Evolutionary conservation across 306 rosid species (phyloP), one percentile per base, ranked within the genome.

Genomic region (Luffa aegyptiaca): DNA sequence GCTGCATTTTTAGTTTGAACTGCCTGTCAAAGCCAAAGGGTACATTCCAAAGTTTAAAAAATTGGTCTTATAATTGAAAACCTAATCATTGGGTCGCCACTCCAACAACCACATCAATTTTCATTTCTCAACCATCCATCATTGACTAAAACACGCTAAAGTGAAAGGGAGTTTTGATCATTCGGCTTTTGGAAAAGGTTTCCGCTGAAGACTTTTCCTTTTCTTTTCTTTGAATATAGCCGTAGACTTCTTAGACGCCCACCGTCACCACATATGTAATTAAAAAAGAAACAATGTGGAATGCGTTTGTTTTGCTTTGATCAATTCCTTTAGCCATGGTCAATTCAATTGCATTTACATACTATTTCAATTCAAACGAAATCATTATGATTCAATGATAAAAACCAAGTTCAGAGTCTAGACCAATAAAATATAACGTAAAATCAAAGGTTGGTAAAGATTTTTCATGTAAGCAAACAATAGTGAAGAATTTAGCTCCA

Each of bases 1-100:
- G 84, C 83, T 63, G 65, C 82, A 82, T 84, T 81, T 78, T 88
- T 49, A 33, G 81, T 80, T 86, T 84, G 80, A 86, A 86, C 53
- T 84, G 86, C 76, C 91, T 86, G 74, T n/a, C 46, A 73, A 48
- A 70, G 4, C 36, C 45, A 71, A 6, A n/a, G 6, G 14, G 0
- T 3, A 10, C 31, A 62, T 62, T 20, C 10, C 36, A 58, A 58
- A 21, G 14, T 58, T 49, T 10, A 52, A 58, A 20, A 26, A 21
- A 21, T 58, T 14, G 20, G 26, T 20, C 62, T 56, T 21, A 55
- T 55, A 26, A 58, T 58, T 58, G 14, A 3, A 21, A 58, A 21
- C 5, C 6, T 20, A 8, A 64, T 36, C 45, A 64, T 64, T 68
- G 48, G 75, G 75, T 42, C 75, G 8, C 75, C 74, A 20, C 10